A percentile compares a stretch with the other conserved stretches of the same genome.
phyloP scores from a whole-genome alignment of 2,329 filamentous ascomycete genomes.

The Neurospora crassa region DNA sequence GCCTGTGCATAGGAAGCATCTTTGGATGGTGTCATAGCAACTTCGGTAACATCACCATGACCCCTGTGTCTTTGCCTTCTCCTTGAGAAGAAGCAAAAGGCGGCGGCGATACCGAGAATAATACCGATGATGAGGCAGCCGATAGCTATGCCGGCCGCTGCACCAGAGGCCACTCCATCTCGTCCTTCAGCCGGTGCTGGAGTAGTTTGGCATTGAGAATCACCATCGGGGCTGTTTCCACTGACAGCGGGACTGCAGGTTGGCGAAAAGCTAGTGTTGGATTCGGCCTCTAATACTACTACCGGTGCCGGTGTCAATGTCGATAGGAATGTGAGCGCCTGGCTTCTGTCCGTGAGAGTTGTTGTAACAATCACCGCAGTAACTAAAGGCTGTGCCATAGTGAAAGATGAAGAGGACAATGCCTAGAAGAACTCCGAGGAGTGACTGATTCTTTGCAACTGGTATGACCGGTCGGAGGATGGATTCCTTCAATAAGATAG shows the following conservation, averaged over 20 bases:
- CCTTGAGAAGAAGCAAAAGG: slow-evolving; percentile 20
- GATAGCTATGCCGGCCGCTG: slow-evolving; percentile 21
- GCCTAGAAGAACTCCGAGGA: not conserved
- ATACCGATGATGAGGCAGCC: slow-evolving; percentile 21
- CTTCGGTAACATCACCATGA: not conserved
- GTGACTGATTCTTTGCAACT: not conserved
- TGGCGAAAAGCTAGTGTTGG: no score
- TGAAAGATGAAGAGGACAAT: not conserved
- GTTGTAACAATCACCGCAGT: not conserved
- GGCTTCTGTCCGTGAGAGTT: not conserved
- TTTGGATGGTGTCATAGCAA: not conserved
- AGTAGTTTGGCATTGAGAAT: not conserved
- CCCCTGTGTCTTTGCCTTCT: slow-evolving; percentile 5
- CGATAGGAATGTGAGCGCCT: not conserved
- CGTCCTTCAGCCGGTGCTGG: not conserved
- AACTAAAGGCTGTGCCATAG: not conserved
- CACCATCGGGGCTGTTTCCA: no score
- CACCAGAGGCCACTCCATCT: slow-evolving; percentile 1
- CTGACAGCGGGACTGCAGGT: no score
- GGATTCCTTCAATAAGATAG: not conserved
- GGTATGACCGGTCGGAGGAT: not conserved
- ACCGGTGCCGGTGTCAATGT: no score
- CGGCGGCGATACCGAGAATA: slow-evolving; percentile 11
- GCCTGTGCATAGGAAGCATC: not conserved
- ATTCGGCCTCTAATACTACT: no score